A percentile compares a stretch with the other conserved stretches of the same genome.
Conservation (phyloP, 2,329 filamentous ascomycete species). For the Ophiostoma quercus region DNA sequence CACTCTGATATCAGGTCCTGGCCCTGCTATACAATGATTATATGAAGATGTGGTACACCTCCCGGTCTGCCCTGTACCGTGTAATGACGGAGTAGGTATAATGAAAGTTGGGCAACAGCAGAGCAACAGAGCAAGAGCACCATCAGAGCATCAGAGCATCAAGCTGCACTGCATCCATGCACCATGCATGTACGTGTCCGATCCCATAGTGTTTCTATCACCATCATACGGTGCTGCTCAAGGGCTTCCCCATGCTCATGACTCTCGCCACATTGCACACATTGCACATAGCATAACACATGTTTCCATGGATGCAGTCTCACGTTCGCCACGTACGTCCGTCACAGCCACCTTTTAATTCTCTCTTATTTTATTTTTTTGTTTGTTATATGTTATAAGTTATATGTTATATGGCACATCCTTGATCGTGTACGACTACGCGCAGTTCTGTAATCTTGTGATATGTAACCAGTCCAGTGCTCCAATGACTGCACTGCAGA, state of each 20-base stretch:
- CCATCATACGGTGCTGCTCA: not conserved
- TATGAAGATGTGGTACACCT: constrained; percentile 3
- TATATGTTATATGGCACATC: not conserved
- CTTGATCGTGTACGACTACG: not conserved
- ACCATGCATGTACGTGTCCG: constrained; percentile 1
- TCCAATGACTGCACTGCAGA: not conserved
- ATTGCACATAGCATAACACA: not conserved
- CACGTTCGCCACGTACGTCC: constrained; percentile 2
- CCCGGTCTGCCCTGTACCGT: not conserved
- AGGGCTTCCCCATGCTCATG: not conserved
- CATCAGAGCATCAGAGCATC: not conserved
- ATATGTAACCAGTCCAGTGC: not conserved
- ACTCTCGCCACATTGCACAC: constrained; percentile 1
- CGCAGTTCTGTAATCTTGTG: not conserved
- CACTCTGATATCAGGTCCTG: not conserved
- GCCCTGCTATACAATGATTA: not conserved
- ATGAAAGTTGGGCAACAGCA: not conserved
- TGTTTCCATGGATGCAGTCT: constrained; percentile 8
- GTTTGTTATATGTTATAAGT: not conserved
- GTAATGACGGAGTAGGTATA: not conserved
- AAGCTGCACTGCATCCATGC: not conserved
- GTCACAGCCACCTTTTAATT: not conserved
- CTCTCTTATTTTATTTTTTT: not conserved
- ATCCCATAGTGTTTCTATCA: not conserved
- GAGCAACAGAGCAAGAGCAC: not conserved